Evolutionary conservation across 495 filamentous ascomycete species (phyloP).

Genomic region (Acidiella bohemica): DNA sequence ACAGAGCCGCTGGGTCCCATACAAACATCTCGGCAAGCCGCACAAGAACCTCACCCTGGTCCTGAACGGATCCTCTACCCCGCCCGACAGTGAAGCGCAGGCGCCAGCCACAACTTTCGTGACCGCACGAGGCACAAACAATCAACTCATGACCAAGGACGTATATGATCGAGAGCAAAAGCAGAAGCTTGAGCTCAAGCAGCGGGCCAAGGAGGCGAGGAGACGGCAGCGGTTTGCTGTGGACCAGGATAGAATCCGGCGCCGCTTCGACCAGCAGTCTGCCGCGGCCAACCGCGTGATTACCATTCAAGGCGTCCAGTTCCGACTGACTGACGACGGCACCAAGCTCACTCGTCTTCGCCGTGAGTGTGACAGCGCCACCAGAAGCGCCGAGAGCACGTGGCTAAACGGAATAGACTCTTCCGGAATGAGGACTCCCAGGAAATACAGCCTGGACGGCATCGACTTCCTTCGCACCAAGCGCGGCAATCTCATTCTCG

Average conservation of each 20-base stretch:
- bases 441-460: slow-evolving; percentile 60
- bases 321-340: slow-evolving; percentile 60
- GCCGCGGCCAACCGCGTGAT: slow-evolving; percentile 46
- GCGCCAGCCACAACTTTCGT: slow-evolving; percentile 45
- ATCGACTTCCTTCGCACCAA: slow-evolving; percentile 83
- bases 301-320: slow-evolving; percentile 60
- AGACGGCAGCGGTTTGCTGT: slow-evolving; percentile 8
- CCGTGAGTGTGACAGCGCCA: slow-evolving; percentile 39
- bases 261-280: slow-evolving; percentile 28
- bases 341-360: slow-evolving; percentile 69
- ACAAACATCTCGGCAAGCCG: slow-evolving; percentile 13
- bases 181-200: slow-evolving; percentile 52
- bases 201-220: slow-evolving; percentile 41
- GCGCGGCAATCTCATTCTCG: slow-evolving; percentile 76
- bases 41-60: slow-evolving; percentile 64
- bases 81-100: not conserved
- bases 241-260: slow-evolving; percentile 27
- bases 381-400: too few relatives aligned
- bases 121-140: slow-evolving; percentile 65
- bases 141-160: slow-evolving; percentile 76
- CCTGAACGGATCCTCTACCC: slow-evolving; percentile 41
- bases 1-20: slow-evolving; percentile 14
- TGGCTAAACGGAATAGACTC: slow-evolving; percentile 47
- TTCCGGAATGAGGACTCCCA: slow-evolving; percentile 59
- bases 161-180: slow-evolving; percentile 54